Evolutionary conservation across 2,329 filamentous ascomycete species (phyloP).

Genomic region (Alternaria longipes): DNA sequence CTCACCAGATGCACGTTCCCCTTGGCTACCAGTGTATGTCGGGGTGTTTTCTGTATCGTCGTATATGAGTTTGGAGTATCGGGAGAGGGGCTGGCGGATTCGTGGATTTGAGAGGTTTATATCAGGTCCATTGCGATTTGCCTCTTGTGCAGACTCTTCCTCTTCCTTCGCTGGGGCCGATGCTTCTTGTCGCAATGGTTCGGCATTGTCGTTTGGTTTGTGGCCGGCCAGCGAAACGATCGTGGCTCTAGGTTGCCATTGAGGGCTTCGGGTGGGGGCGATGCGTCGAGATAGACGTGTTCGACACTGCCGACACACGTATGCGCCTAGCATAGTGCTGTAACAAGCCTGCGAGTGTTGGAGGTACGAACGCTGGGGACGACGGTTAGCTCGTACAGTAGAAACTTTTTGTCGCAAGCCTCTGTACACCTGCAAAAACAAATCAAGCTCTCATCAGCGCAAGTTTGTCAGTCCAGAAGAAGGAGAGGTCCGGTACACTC

Average conservation of each 20-base stretch:
- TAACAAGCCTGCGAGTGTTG: constrained; percentile 4
- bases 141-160: constrained; percentile 2
- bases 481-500: background rate
- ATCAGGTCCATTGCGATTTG: background rate
- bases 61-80: constrained; percentile 31
- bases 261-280: constrained; percentile 19
- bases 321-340: constrained; percentile 42
- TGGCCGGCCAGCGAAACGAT: constrained; percentile 41
- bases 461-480: no score
- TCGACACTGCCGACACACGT: constrained; percentile 48
- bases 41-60: background rate
- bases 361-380: constrained; percentile 5
- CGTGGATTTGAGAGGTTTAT: background rate
- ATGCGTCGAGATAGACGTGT: constrained; percentile 30
- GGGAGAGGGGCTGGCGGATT: background rate
- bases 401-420: background rate
- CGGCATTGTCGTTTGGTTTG: constrained; percentile 17
- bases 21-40: background rate
- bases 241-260: constrained; percentile 45
- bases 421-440: background rate
- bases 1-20: background rate
- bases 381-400: constrained; percentile 9
- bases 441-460: background rate
- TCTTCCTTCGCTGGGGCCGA: constrained; percentile 10
- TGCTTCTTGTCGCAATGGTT: constrained; percentile 16